phyloP scores from a whole-genome alignment of 192 early-diverging fungal species.

The Coemansia sp. region DNA sequence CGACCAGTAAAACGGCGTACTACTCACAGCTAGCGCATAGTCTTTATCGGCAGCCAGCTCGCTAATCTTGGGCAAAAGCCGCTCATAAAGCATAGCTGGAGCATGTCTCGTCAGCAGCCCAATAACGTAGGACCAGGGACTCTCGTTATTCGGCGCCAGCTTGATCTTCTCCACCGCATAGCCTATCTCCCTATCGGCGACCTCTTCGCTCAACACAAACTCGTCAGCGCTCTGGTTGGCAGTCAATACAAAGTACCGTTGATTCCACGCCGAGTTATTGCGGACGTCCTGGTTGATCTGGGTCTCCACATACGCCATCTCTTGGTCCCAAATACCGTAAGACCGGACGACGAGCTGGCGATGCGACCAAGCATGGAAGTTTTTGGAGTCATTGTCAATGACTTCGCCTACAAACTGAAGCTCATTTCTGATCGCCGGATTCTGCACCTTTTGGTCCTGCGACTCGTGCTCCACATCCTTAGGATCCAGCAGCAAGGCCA shows the following conservation, averaged over 20 bases:
- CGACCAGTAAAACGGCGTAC: constrained; percentile 52
- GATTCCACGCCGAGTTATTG: constrained; percentile 99
- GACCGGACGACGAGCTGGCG: constrained; percentile 86
- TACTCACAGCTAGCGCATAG: constrained; percentile 15
- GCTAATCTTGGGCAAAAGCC: constrained; percentile 39
- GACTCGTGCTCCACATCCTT: constrained; percentile 10
- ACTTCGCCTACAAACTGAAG: constrained; percentile 68
- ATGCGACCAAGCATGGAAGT: constrained; percentile 99
- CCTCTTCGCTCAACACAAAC: constrained; percentile 47
- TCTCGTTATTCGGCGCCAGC: constrained; percentile 86
- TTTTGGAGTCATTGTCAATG: constrained; percentile 86
- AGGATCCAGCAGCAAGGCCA: constrained; percentile 31
- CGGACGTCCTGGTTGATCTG: constrained; percentile 79
- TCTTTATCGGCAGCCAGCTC: constrained; percentile 25
- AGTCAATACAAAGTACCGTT: constrained; percentile 81
- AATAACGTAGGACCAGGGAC: constrained; percentile 88
- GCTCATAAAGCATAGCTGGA: constrained; percentile 24
- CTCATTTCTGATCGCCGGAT: constrained; percentile 63
- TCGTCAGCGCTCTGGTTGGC: constrained; percentile 43
- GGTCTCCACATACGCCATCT: constrained; percentile 72
- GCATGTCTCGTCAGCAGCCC: constrained; percentile 60
- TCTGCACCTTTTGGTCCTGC: constrained; percentile 36
- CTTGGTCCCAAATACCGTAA: constrained; percentile 78
- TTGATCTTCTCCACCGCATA: constrained; percentile 70
- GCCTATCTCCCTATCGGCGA: constrained; percentile 63